These are phyloP conservation scores for Davidsoniella virescens DNA, from an alignment of 2,329 filamentous ascomycete genomes.

Conservation along the genomic window DNA sequence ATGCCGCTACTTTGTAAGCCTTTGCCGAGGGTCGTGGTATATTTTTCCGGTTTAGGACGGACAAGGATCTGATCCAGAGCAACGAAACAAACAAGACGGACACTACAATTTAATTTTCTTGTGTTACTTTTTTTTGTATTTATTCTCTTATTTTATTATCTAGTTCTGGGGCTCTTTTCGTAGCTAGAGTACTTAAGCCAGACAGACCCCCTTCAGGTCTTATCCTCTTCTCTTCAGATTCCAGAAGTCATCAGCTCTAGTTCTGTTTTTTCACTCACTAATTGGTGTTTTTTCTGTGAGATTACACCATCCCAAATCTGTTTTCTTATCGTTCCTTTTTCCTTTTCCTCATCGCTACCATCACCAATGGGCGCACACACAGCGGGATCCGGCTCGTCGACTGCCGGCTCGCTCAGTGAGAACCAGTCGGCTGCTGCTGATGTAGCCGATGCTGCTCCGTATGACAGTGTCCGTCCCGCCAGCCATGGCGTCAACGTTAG, in stretches of 20 bases:
- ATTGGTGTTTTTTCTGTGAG: neutral
- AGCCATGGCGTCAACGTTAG: slow-evolving; percentile 42
- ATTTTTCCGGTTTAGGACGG: too few species aligned
- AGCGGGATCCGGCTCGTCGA: slow-evolving; percentile 9
- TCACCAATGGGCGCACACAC: slow-evolving; percentile 9
- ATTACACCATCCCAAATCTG: neutral
- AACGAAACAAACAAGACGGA: too few species aligned
- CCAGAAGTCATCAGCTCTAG: too few species aligned
- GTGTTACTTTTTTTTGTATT: too few species aligned
- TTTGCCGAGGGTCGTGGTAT: too few species aligned
- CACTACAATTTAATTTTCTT: too few species aligned
- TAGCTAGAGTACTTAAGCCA: too few species aligned
- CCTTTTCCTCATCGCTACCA: neutral
- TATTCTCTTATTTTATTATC: neutral
- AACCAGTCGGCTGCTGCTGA: neutral
- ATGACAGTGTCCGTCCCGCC: neutral
- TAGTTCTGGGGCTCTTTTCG: neutral
- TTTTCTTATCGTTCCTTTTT: neutral
- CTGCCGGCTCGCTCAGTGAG: slow-evolving; percentile 10
- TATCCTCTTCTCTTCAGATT: neutral
- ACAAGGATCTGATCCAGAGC: too few species aligned
- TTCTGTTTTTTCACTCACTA: neutral
- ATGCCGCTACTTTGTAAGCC: too few species aligned
- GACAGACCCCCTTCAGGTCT: neutral
- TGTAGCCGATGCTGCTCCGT: slow-evolving; percentile 5